phyloP scores from a whole-genome alignment of 2,329 filamentous ascomycete genomes.

The Bertia moriformis region DNA sequence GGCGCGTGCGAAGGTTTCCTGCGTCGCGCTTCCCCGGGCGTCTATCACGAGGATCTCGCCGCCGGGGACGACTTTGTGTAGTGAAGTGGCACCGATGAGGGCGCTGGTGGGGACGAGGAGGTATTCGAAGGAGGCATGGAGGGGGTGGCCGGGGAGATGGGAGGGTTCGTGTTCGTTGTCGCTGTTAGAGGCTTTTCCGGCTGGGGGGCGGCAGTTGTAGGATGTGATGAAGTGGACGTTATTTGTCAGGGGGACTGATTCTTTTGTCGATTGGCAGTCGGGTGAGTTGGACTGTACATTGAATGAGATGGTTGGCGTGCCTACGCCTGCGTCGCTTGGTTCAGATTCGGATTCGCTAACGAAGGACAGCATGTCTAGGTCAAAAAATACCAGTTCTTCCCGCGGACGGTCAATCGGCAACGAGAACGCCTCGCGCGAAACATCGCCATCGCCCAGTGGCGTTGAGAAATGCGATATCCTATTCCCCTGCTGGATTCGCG shows the following conservation, averaged over 20 bases:
- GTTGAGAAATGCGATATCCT: neutral
- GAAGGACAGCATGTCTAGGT: neutral
- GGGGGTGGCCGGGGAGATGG: neutral
- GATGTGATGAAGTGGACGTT: constrained; percentile 38
- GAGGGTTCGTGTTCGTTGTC: neutral
- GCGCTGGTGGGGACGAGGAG: neutral
- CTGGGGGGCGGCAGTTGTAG: constrained; percentile 32
- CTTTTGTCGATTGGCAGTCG: constrained; percentile 7
- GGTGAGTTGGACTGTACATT: neutral
- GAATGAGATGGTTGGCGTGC: neutral
- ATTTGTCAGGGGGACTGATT: constrained; percentile 24
- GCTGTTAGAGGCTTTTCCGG: constrained; percentile 11
- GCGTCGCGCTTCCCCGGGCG: neutral
- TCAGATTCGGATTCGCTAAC: neutral
- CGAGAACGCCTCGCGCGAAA: too few relatives aligned
- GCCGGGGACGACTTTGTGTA: neutral
- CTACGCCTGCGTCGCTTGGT: neutral
- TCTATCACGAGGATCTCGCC: neutral
- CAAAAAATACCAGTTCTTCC: too few relatives aligned
- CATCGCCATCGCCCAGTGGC: too few relatives aligned
- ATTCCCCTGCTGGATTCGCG: neutral
- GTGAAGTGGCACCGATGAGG: neutral
- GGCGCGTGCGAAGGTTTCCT: neutral
- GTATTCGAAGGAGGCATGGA: neutral
- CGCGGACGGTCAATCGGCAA: too few relatives aligned